Evolutionary conservation across 805 yeast genomes (phyloP).

Genomic region (Starmerella tilneyi): DNA sequence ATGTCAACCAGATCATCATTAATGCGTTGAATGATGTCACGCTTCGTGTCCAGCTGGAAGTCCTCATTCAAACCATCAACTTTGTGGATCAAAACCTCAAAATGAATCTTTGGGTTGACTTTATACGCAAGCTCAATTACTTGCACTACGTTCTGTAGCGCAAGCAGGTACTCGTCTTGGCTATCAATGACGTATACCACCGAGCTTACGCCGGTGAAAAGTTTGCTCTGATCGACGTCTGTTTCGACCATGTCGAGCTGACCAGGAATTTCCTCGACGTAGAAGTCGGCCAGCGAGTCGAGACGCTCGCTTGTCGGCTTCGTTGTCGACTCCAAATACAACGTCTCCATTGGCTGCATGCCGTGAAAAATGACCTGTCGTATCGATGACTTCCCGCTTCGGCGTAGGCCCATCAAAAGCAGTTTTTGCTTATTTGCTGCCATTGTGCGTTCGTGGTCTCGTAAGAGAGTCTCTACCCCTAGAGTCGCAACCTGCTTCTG

Average conservation of each 20-base stretch:
- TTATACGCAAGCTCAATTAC: constrained; percentile 80
- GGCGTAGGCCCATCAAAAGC: constrained; percentile 74
- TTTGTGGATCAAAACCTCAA: constrained; percentile 89
- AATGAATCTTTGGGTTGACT: constrained; percentile 72
- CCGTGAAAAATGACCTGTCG: constrained; percentile 92
- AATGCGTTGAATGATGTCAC: constrained; percentile 92
- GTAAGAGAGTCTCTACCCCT: too few species aligned
- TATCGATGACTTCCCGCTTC: constrained; percentile 81
- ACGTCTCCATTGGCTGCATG: constrained; percentile 89
- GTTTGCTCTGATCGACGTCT: constrained; percentile 54
- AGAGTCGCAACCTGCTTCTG: not conserved
- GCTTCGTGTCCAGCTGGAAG: constrained; percentile 83
- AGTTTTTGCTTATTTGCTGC: constrained; percentile 27
- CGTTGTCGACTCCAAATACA: constrained; percentile 81
- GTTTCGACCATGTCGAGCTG: constrained; percentile 85
- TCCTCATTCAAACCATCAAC: constrained; percentile 93
- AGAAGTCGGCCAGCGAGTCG: constrained; percentile 70
- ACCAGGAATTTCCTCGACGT: constrained; percentile 92
- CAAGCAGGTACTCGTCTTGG: constrained; percentile 89
- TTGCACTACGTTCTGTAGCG: constrained; percentile 77
- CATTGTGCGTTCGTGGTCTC: not conserved
- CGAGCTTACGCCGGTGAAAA: constrained; percentile 78
- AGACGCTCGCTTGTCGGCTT: constrained; percentile 80
- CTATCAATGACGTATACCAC: constrained; percentile 89
- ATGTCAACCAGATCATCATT: constrained; percentile 85